Conservation (phyloP, 192 early-diverging fungal species). For the Podila epigama region DNA sequence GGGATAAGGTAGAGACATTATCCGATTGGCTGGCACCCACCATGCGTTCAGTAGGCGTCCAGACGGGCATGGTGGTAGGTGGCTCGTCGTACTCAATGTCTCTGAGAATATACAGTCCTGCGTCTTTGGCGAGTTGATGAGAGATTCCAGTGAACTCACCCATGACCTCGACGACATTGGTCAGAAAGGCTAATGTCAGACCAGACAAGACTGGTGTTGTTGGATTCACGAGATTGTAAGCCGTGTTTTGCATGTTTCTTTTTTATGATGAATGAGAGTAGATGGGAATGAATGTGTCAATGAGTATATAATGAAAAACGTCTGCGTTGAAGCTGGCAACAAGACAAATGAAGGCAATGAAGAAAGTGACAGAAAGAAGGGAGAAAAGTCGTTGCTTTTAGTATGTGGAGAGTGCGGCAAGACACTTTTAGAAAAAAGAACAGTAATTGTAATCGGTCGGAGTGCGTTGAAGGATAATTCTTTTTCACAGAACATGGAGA, state of each 20-base stretch:
- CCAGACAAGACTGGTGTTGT: constrained; percentile 49
- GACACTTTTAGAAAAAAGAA: too few relatives aligned
- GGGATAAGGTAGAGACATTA: not conserved
- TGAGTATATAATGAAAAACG: not conserved
- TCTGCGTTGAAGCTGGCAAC: too few relatives aligned
- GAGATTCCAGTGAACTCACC: constrained; percentile 23
- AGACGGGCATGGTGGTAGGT: constrained; percentile 47
- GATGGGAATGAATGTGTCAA: not conserved
- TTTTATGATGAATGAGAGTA: not conserved
- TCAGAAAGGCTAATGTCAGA: constrained; percentile 28
- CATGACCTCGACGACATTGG: constrained; percentile 43
- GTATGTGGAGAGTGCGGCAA: too few relatives aligned
- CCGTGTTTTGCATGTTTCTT: not conserved
- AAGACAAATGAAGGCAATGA: too few relatives aligned
- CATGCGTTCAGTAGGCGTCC: constrained; percentile 20
- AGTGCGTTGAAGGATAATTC: too few relatives aligned
- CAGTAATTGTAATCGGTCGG: too few relatives aligned
- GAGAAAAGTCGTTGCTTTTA: too few relatives aligned
- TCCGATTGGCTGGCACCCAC: not conserved
- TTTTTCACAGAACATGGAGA: too few relatives aligned
- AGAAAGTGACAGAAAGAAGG: too few relatives aligned
- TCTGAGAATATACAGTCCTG: constrained; percentile 36
- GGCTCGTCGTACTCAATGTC: constrained; percentile 23
- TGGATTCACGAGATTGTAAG: constrained; percentile 38
- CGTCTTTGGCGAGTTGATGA: constrained; percentile 35